Percentiles rank a stretch among this genome's conserved stretches.
phyloP scores from a whole-genome alignment of 2,329 filamentous ascomycete species.

The Ceratocystis alfenasii region DNA sequence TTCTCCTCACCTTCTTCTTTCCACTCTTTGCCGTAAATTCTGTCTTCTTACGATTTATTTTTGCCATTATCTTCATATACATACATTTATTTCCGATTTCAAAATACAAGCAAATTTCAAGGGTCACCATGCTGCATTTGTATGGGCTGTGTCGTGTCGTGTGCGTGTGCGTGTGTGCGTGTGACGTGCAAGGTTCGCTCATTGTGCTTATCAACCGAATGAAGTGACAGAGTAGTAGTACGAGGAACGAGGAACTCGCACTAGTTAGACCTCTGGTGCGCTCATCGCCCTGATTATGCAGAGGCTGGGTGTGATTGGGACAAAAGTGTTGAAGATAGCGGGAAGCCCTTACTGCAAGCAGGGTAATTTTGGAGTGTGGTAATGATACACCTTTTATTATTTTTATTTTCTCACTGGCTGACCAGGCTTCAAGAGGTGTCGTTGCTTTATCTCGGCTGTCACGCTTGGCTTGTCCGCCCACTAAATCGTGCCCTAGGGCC shows the following conservation, averaged over 20 bases:
- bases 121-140: too few species aligned
- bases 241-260: too few species aligned
- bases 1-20: neutral
- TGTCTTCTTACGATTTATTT: too few species aligned
- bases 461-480: constrained; percentile 5
- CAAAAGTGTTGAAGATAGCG: neutral
- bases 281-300: neutral
- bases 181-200: too few species aligned
- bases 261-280: neutral
- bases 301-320: neutral
- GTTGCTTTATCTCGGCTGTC: constrained; percentile 13
- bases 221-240: too few species aligned
- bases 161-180: too few species aligned
- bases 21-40: too few species aligned
- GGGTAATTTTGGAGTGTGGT: neutral
- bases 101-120: too few species aligned
- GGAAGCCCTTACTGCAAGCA: neutral
- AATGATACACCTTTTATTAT: neutral
- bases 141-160: too few species aligned
- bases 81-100: too few species aligned
- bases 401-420: neutral
- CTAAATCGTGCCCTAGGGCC: constrained; percentile 6
- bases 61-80: too few species aligned
- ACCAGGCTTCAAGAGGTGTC: constrained; percentile 9
- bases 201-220: too few species aligned